These are phyloP conservation scores for Teunomyces kruisii DNA, from an alignment of 805 yeast species.

Conservation along the genomic window DNA sequence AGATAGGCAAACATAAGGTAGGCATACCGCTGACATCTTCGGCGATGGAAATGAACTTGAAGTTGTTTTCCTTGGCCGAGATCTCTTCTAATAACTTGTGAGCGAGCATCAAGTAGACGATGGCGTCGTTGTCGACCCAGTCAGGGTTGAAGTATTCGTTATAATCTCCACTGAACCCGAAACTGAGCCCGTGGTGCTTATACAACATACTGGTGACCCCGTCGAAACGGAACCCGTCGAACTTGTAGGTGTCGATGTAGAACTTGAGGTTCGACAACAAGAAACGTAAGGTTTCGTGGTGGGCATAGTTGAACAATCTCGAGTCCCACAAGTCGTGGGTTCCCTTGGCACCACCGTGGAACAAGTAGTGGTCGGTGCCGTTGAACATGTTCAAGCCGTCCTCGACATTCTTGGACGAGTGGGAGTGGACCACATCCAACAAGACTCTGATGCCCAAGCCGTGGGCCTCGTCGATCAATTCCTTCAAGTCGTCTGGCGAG, in stretches of 20 bases:
- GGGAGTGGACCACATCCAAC: constrained; percentile 93
- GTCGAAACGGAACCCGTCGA: constrained; percentile 95
- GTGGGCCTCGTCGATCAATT: constrained; percentile 89
- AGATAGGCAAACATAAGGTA: constrained; percentile 75
- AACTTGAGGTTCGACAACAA: constrained; percentile 80
- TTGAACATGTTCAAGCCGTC: constrained; percentile 93
- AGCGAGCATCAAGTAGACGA: constrained; percentile 87
- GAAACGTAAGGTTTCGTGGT: constrained; percentile 87
- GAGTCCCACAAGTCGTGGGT: constrained; percentile 94
- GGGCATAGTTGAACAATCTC: constrained; percentile 88
- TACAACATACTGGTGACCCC: constrained; percentile 96
- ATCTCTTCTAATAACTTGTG: constrained; percentile 67
- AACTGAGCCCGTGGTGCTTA: constrained; percentile 88
- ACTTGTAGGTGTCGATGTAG: constrained; percentile 76
- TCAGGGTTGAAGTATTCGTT: constrained; percentile 81
- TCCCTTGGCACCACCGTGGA: constrained; percentile 91
- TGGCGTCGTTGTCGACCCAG: constrained; percentile 83
- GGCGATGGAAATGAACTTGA: constrained; percentile 73
- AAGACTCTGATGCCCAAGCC: constrained; percentile 81
- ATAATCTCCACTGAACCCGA: constrained; percentile 88
- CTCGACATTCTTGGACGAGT: constrained; percentile 89
- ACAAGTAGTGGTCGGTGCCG: constrained; percentile 93
- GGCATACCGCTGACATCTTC: constrained; percentile 99
- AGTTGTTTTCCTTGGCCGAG: constrained; percentile 32
- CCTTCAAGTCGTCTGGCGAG: constrained; percentile 91